Percentiles rank a stretch among this genome's conserved stretches.
Evolutionary conservation across 441 rosid species (phyloP).

Genomic region (Arabidopsis lyrata): DNA sequence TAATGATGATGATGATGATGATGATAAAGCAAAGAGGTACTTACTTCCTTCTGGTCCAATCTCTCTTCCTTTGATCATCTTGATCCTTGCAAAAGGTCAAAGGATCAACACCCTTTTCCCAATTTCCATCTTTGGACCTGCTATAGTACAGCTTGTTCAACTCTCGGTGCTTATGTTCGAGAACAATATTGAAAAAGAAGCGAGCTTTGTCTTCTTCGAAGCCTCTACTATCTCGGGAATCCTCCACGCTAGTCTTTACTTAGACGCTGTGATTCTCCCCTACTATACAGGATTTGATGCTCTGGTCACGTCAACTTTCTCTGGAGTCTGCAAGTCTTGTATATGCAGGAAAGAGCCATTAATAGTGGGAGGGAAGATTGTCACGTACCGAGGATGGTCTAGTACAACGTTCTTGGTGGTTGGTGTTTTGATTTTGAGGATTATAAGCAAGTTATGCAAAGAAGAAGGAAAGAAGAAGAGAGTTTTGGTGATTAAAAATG

Average conservation of each 20-base stretch:
- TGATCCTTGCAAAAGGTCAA: conserved; percentile 73
- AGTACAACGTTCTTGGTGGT: conserved; percentile 63
- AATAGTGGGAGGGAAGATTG: conserved; percentile 71
- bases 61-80: conserved; percentile 62
- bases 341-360: conserved; percentile 68
- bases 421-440: conserved; percentile 49
- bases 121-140: conserved; percentile 68
- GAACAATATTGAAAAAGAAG: conserved; percentile 52
- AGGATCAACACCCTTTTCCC: conserved; percentile 69
- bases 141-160: conserved; percentile 63
- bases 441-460: conserved; percentile 17
- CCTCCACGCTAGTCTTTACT: conserved; percentile 75
- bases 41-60: conserved; percentile 75
- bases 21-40: conserved; percentile 52
- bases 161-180: conserved; percentile 67
- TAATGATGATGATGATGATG: not conserved
- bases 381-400: conserved; percentile 71
- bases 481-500: conserved; percentile 25
- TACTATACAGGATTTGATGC: conserved; percentile 88
- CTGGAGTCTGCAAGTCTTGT: conserved; percentile 75
- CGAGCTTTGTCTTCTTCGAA: conserved; percentile 65
- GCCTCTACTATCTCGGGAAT: conserved; percentile 84
- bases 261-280: conserved; percentile 76
- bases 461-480: conserved; percentile 42
- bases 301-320: conserved; percentile 61